Base-by-base conservation (phyloP, 2,329 filamentous ascomycete species). In the Penicillium sp. region DNA sequence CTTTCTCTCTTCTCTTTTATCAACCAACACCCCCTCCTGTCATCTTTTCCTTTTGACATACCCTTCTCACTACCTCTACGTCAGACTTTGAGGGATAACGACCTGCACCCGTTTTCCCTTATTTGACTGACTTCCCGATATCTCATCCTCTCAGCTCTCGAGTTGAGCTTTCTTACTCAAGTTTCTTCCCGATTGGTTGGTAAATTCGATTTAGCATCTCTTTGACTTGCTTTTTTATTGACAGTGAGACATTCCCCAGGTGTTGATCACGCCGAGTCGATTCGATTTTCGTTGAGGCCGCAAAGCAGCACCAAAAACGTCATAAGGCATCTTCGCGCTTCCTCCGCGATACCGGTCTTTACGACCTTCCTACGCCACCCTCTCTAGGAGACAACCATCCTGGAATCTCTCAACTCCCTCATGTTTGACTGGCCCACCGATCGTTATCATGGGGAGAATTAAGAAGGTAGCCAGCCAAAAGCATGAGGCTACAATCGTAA, bases 391-490 rank as follows among this genome's bases (percentile, higher is more conserved):
- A 64, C 59, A 56, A 33, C 57, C 61, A 65, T 66, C 61, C 63
- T 65, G 66, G 62, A 64, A 59, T 58, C 50, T 57, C 53, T 60
- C 25, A 59, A 61, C 59, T 62, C 68, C 75, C 74, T 74, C 68
- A 77, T 77, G 75, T 70, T 75, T 72, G 69, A 63, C 72, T 69
- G 69, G 64, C 61, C 64, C 55, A 63, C 58, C 50, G 58, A 68
- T 63, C 63, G 64, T 63, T 66, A 76, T 66, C 64, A 80, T 80
- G 77, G 78, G 78, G 76, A 79, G 76, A 79, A 80, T 81, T 70
- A 80, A 79, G 74, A 81, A 79, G 76, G 76, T 75, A 72, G 76
- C 79, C 57, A 76, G 77, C 67, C 75, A 77, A 60, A 81, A 81
- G 67, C 79, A 81, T 70, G 79, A 80, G 70, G 77, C 77, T 68